Conservation (phyloP, 768 basidiomycete species). For the Trametopsis cervina region DNA sequence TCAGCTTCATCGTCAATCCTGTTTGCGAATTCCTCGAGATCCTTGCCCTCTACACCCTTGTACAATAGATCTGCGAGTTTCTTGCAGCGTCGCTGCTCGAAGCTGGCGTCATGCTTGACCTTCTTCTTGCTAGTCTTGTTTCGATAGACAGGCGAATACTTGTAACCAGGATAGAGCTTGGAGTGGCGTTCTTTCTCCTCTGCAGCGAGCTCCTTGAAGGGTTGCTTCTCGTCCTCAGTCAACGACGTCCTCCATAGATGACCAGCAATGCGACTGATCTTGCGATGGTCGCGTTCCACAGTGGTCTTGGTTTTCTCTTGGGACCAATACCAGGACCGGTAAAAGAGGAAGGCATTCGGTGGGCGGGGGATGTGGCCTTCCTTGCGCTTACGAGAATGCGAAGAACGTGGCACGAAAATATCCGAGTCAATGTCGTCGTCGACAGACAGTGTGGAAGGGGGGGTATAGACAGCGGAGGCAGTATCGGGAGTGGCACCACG, state of each 20-base stretch:
- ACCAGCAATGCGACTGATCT: constrained; percentile 65
- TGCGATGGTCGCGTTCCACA: constrained; percentile 64
- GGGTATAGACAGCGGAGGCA: constrained; percentile 1
- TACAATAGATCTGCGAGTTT: constrained; percentile 30
- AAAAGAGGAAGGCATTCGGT: constrained; percentile 83
- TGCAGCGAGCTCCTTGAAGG: constrained; percentile 42
- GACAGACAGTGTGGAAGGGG: neutral
- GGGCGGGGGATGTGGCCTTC: constrained; percentile 63
- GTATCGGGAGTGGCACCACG: neutral
- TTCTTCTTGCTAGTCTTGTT: constrained; percentile 32
- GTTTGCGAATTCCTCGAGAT: constrained; percentile 17
- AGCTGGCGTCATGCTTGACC: constrained; percentile 22
- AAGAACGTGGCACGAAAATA: constrained; percentile 23
- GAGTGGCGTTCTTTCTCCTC: constrained; percentile 42
- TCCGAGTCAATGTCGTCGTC: constrained; percentile 5
- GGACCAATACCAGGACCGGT: constrained; percentile 60
- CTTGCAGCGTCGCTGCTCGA: constrained; percentile 34
- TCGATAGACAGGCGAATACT: constrained; percentile 45
- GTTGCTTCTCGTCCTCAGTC: constrained; percentile 35
- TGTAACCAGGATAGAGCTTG: constrained; percentile 50
- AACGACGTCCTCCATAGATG: constrained; percentile 62
- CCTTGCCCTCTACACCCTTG: constrained; percentile 28
- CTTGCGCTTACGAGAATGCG: constrained; percentile 35
- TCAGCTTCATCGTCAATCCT: neutral
- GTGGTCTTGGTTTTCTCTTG: constrained; percentile 39